These are phyloP conservation scores for Yamadazyma kitorensis DNA, from an alignment of 805 yeast genomes.

Conservation along the genomic window DNA sequence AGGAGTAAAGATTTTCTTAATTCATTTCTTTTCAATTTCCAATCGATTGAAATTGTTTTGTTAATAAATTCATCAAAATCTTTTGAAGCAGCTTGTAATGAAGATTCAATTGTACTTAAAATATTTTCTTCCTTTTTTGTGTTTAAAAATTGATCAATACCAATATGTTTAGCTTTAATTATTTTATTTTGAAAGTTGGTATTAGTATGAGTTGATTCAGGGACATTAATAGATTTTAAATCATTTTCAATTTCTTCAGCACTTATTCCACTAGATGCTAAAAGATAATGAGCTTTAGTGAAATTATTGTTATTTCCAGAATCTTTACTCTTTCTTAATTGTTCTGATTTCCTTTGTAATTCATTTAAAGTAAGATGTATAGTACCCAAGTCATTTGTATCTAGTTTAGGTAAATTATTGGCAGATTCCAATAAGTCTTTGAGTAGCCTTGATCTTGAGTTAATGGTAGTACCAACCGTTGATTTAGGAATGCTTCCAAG, in stretches of 20 bases:
- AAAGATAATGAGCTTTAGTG: constrained; percentile 80
- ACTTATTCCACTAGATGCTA: constrained; percentile 86
- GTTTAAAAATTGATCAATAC: constrained; percentile 62
- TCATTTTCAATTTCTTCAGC: constrained; percentile 78
- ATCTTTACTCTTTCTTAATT: constrained; percentile 45
- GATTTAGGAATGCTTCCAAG: constrained; percentile 1
- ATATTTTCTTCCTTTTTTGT: constrained; percentile 80
- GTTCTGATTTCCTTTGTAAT: constrained; percentile 64
- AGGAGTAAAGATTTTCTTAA: constrained; percentile 72
- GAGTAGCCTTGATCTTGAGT: constrained; percentile 31
- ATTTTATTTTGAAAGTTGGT: constrained; percentile 5
- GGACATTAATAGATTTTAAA: constrained; percentile 31
- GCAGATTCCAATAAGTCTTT: constrained; percentile 78
- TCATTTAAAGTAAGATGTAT: constrained; percentile 79
- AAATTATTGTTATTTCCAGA: constrained; percentile 23
- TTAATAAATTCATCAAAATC: constrained; percentile 81
- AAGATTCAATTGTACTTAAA: constrained; percentile 76
- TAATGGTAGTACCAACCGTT: constrained; percentile 5
- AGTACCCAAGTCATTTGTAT: constrained; percentile 67
- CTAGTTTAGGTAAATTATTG: constrained; percentile 61
- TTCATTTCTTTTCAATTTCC: constrained; percentile 76
- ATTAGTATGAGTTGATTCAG: constrained; percentile 3
- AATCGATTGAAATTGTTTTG: constrained; percentile 72
- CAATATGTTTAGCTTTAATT: constrained; percentile 11
- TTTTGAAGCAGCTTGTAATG: constrained; percentile 66